Evolutionary conservation across 2,329 filamentous ascomycete genomes (phyloP).

Genomic region (Leptographium galeiforme): DNA sequence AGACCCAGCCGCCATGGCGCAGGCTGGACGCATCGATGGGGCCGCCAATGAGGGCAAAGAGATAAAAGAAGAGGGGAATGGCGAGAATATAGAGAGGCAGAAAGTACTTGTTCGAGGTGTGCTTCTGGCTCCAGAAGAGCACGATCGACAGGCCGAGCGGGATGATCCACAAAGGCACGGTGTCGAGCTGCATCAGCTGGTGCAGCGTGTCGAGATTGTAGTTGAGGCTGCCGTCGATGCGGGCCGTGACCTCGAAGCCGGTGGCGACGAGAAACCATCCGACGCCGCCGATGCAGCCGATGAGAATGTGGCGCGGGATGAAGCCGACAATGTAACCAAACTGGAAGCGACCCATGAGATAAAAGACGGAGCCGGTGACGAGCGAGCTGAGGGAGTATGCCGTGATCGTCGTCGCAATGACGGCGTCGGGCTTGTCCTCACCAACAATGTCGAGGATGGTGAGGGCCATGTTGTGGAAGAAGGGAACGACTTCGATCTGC

Average conservation of each 20-base stretch:
- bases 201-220: constrained; percentile 67
- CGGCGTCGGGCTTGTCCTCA: constrained; percentile 65
- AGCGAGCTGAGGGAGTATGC: constrained; percentile 84
- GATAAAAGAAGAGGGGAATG: constrained; percentile 66
- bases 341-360: constrained; percentile 72
- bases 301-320: constrained; percentile 89
- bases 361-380: constrained; percentile 83
- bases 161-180: constrained; percentile 68
- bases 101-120: constrained; percentile 69
- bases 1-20: constrained; percentile 75
- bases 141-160: constrained; percentile 65
- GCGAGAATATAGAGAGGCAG: constrained; percentile 74
- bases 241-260: constrained; percentile 83
- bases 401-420: constrained; percentile 88
- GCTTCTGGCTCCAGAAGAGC: constrained; percentile 64
- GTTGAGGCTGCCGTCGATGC: constrained; percentile 71
- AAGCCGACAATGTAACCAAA: constrained; percentile 92
- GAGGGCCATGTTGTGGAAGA: constrained; percentile 96
- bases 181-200: constrained; percentile 60
- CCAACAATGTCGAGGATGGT: constrained; percentile 72
- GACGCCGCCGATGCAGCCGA: constrained; percentile 93
- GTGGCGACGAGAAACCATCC: constrained; percentile 90
- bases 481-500: constrained; percentile 90
- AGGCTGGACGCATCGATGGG: constrained; percentile 53
- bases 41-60: constrained; percentile 58